phyloP scores from a whole-genome alignment of 163 green algal species.

The Chloromonas sp. region DNA sequence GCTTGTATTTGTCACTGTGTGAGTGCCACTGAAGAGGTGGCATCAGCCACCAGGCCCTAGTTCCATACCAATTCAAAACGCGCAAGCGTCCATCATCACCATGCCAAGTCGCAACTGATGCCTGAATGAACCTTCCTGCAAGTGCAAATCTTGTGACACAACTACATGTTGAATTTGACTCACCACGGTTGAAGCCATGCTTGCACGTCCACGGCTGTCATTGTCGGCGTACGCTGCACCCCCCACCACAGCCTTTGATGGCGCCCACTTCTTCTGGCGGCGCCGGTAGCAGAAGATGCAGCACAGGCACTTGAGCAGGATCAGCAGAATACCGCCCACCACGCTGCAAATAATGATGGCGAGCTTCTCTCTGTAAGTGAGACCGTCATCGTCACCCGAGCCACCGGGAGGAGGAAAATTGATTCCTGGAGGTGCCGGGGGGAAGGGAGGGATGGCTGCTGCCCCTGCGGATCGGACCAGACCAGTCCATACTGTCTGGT shows the following conservation, averaged over 20 bases:
- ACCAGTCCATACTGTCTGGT: not conserved
- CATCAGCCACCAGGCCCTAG: too few relatives aligned
- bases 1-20: too few relatives aligned
- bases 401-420: not conserved
- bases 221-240: too few relatives aligned
- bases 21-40: too few relatives aligned
- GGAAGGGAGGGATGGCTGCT: not conserved
- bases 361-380: slow-evolving; percentile 3
- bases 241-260: not conserved
- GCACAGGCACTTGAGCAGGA: not conserved
- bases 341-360: slow-evolving; percentile 6
- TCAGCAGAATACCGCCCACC: slow-evolving; percentile 1
- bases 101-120: not conserved
- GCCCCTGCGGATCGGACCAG: not conserved
- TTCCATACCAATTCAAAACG: too few relatives aligned
- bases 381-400: not conserved
- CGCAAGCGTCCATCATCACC: not conserved
- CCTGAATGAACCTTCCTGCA: too few relatives aligned
- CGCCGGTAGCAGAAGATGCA: not conserved
- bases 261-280: slow-evolving; percentile 2
- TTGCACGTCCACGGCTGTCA: too few relatives aligned
- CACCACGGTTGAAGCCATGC: too few relatives aligned
- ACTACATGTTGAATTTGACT: too few relatives aligned
- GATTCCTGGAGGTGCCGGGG: not conserved
- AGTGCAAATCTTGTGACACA: too few relatives aligned